A percentile compares a stretch with the other conserved stretches of the same genome.
These are phyloP conservation scores for Rhododendron kiyosumense DNA, from an alignment of 148 eudicot genomes.

Conservation along the genomic window DNA sequence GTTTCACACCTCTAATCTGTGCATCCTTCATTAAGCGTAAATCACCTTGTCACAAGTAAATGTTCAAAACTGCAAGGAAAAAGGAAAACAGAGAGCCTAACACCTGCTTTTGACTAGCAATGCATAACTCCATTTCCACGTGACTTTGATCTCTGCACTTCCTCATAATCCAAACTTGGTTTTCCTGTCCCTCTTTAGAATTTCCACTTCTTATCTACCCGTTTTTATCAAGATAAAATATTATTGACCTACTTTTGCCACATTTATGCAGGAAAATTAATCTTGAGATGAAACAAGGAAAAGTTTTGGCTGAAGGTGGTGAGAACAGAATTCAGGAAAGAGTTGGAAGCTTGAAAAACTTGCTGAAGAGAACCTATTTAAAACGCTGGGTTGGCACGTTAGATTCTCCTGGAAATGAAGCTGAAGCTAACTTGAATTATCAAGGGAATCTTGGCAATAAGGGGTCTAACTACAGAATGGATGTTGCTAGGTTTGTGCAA, in stretches of 20 bases:
- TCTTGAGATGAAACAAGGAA: constrained; percentile 35
- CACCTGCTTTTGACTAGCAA: neutral
- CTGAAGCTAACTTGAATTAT: constrained; percentile 31
- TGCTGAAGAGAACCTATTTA: constrained; percentile 59
- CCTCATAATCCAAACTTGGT: neutral
- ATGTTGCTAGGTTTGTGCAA: constrained; percentile 67
- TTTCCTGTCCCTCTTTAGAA: neutral
- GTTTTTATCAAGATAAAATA: neutral
- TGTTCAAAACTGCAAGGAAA: neutral
- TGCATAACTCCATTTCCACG: neutral
- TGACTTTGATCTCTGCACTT: neutral
- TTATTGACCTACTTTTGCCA: constrained; percentile 5
- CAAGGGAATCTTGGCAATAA: constrained; percentile 29
- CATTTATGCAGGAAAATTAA: constrained; percentile 38
- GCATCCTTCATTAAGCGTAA: neutral
- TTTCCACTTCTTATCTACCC: neutral
- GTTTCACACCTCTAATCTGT: neutral
- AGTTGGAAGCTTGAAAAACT: constrained; percentile 65
- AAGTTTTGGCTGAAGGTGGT: constrained; percentile 24
- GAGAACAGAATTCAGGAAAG: constrained; percentile 43
- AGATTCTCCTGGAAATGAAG: constrained; percentile 32
- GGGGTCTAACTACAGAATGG: constrained; percentile 39
- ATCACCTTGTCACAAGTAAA: neutral
- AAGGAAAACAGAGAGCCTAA: neutral
- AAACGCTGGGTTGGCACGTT: constrained; percentile 53